phyloP scores from a whole-genome alignment of 2,329 filamentous ascomycete species.

The Aspergillus costaricaensis region DNA sequence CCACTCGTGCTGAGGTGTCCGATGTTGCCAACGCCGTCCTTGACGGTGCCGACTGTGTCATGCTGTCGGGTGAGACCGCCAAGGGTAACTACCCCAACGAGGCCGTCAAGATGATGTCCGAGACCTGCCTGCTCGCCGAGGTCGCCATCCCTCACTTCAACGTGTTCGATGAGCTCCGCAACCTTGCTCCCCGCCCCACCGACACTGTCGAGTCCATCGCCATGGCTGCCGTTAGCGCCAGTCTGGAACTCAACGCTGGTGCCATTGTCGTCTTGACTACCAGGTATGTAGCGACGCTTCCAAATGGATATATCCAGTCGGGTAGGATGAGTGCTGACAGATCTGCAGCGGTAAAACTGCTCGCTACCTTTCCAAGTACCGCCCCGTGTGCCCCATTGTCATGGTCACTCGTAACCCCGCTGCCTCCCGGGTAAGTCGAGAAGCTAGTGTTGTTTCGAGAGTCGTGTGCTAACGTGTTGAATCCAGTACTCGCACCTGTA shows the following conservation, averaged over 20 bases:
- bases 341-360: slow-evolving; percentile 78
- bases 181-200: slow-evolving; percentile 78
- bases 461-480: slow-evolving; percentile 18
- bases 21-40: slow-evolving; percentile 98
- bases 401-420: slow-evolving; percentile 91
- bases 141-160: slow-evolving; percentile 96
- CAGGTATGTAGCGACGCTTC: slow-evolving; percentile 54
- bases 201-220: slow-evolving; percentile 89
- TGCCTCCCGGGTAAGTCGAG: slow-evolving; percentile 68
- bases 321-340: slow-evolving; percentile 23
- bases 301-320: background rate
- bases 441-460: background rate
- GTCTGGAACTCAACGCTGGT: slow-evolving; percentile 92
- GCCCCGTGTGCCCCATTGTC: slow-evolving; percentile 97
- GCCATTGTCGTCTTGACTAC: slow-evolving; percentile 96
- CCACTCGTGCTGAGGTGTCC: slow-evolving; percentile 96
- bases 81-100: slow-evolving; percentile 94
- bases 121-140: slow-evolving; percentile 94
- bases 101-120: slow-evolving; percentile 96
- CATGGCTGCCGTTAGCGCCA: slow-evolving; percentile 94
- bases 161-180: slow-evolving; percentile 93
- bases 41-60: slow-evolving; percentile 97
- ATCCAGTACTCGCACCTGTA: slow-evolving; percentile 82
- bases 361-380: slow-evolving; percentile 95
- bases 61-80: slow-evolving; percentile 98